Percentiles rank a stretch among this genome's conserved stretches.
These are phyloP conservation scores for Plectosphaerella plurivora DNA, from an alignment of 2,329 filamentous ascomycete genomes.

Conservation along the genomic window DNA sequence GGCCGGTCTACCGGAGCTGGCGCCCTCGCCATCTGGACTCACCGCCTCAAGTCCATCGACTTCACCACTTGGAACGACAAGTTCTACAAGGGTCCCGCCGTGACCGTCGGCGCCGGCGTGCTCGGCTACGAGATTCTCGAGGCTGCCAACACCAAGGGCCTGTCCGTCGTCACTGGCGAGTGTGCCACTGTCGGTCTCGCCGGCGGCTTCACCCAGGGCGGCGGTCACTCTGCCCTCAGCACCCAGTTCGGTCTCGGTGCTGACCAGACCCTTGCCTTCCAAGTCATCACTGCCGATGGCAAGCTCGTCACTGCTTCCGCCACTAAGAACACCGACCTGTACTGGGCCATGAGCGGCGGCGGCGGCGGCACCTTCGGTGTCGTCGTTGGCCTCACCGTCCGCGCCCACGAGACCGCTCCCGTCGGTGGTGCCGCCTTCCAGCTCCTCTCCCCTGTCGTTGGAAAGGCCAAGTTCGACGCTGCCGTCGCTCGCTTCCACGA, in stretches of 20 bases:
- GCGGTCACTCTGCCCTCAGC: constrained; percentile 37
- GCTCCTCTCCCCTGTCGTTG: constrained; percentile 21
- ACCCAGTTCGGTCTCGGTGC: constrained; percentile 40
- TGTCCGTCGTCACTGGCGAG: constrained; percentile 10
- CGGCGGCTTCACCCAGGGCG: constrained; percentile 44
- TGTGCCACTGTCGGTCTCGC: constrained; percentile 21
- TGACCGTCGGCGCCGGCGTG: constrained; percentile 50
- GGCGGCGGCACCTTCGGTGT: constrained; percentile 49
- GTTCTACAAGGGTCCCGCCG: constrained; percentile 45
- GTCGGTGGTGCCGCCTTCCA: constrained; percentile 39
- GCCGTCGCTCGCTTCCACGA: constrained; percentile 38
- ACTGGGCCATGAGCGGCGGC: constrained; percentile 49
- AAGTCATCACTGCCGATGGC: constrained; percentile 40
- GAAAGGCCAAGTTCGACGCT: constrained; percentile 39
- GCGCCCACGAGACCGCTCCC: constrained; percentile 37
- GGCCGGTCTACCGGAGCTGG: constrained; percentile 32
- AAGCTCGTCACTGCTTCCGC: constrained; percentile 34
- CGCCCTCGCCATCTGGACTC: constrained; percentile 31
- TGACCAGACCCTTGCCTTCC: constrained; percentile 41
- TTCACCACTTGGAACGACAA: constrained; percentile 32
- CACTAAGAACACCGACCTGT: constrained; percentile 41
- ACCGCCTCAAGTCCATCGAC: constrained; percentile 34
- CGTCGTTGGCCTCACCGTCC: constrained; percentile 44
- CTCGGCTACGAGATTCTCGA: constrained; percentile 39
- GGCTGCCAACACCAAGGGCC: constrained; percentile 23